Percentiles rank a stretch among this genome's conserved stretches.
Conservation (phyloP, 768 basidiomycete genomes). For the Multifurca ochricompacta region DNA sequence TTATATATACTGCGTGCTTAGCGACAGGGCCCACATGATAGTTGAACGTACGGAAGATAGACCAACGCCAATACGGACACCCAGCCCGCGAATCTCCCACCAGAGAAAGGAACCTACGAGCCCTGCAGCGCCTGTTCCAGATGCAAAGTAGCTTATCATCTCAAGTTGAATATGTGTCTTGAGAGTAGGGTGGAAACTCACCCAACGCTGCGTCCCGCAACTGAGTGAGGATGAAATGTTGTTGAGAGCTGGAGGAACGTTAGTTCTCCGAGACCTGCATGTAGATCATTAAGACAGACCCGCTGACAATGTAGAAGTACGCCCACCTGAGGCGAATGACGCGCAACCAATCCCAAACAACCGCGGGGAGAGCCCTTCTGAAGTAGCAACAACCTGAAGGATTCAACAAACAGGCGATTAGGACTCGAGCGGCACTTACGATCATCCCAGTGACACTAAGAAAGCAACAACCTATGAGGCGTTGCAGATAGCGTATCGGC, state of each 20-base stretch:
- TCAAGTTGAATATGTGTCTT: not conserved
- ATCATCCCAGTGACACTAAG: slow-evolving; percentile 82
- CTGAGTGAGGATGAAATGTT: slow-evolving; percentile 58
- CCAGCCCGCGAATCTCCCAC: slow-evolving; percentile 86
- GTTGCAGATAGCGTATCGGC: slow-evolving; percentile 73
- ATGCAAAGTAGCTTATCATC: slow-evolving; percentile 69
- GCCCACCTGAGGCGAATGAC: slow-evolving; percentile 9
- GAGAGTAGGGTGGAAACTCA: slow-evolving; percentile 26
- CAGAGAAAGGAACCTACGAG: slow-evolving; percentile 88
- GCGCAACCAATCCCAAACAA: slow-evolving; percentile 20
- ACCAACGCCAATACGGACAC: slow-evolving; percentile 77
- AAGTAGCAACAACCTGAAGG: slow-evolving; percentile 19
- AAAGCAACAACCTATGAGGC: slow-evolving; percentile 66
- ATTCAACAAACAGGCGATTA: not conserved
- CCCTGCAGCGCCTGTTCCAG: slow-evolving; percentile 91
- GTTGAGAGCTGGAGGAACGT: slow-evolving; percentile 94
- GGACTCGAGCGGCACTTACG: slow-evolving; percentile 38
- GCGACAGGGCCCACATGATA: not conserved
- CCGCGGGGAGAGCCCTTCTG: slow-evolving; percentile 11
- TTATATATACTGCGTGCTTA: slow-evolving; percentile 27
- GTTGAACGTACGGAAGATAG: slow-evolving; percentile 58
- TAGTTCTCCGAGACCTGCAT: slow-evolving; percentile 79
- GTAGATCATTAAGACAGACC: not conserved
- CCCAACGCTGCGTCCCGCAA: slow-evolving; percentile 79
- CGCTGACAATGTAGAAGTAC: not conserved